Conservation (phyloP, 352 stramenopile species). For the Peronosclerospora sorghi region DNA sequence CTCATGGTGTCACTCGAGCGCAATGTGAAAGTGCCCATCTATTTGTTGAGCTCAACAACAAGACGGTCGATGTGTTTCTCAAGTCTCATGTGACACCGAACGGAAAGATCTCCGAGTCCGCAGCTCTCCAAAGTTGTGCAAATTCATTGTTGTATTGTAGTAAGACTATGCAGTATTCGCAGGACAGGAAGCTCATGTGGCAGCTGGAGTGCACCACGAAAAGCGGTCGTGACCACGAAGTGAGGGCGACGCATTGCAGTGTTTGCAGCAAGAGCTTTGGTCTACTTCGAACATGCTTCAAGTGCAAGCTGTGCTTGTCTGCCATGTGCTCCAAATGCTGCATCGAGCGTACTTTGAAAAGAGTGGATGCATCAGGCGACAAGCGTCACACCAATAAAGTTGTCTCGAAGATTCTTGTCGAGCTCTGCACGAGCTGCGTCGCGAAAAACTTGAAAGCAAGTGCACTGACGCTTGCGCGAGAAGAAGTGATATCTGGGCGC, state of each 20-base stretch:
- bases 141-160: conserved; percentile 32
- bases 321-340: conserved; percentile 40
- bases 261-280: conserved; percentile 35
- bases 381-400: conserved; percentile 22
- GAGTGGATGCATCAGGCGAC: conserved; percentile 20
- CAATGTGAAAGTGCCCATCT: conserved; percentile 31
- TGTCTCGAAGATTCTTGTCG: conserved; percentile 24
- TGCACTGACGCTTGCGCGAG: conserved; percentile 36
- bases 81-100: conserved; percentile 23
- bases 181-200: conserved; percentile 47
- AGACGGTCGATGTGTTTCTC: conserved; percentile 29
- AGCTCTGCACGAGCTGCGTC: conserved; percentile 31
- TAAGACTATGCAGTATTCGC: conserved; percentile 28
- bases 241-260: conserved; percentile 20
- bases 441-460: conserved; percentile 18
- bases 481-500: conserved; percentile 23
- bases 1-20: conserved; percentile 23
- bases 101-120: conserved; percentile 19
- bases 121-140: conserved; percentile 21
- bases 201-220: conserved; percentile 19
- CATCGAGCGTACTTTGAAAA: conserved; percentile 26
- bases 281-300: conserved; percentile 19
- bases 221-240: conserved; percentile 11
- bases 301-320: conserved; percentile 37
- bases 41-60: conserved; percentile 22